Percentiles rank a stretch among this genome's conserved stretches.
These are phyloP conservation scores for Chrysanthemum lavandulifolium DNA, from an alignment of 129 eudicot species.

Conservation along the genomic window DNA sequence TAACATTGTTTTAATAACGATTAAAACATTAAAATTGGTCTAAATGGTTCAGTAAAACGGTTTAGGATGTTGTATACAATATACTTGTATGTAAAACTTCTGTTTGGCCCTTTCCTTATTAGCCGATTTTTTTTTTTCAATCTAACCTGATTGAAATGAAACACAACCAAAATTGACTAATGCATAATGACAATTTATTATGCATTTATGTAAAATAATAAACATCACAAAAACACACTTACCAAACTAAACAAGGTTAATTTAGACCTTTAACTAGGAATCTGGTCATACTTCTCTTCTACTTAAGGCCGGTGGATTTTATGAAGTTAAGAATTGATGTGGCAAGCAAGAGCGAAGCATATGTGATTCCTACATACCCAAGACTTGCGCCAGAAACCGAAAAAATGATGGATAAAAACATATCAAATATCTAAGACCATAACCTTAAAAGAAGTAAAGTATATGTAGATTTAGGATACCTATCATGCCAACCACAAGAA, in stretches of 20 bases:
- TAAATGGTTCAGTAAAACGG: background rate
- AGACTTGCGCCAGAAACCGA: too few species aligned
- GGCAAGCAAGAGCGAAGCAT: too few species aligned
- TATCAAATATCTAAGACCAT: too few species aligned
- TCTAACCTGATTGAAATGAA: background rate
- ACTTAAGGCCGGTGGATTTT: conserved; percentile 83
- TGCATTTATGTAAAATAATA: background rate
- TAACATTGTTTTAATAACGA: too few species aligned
- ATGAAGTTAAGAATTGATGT: too few species aligned
- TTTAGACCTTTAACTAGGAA: conserved; percentile 92
- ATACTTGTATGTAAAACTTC: background rate
- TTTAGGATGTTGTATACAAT: background rate
- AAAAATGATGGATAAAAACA: too few species aligned
- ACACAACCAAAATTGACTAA: background rate
- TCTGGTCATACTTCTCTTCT: conserved; percentile 87
- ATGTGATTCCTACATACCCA: too few species aligned
- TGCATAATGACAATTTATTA: background rate
- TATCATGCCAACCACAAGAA: conserved; percentile 51
- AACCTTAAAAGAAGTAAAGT: too few species aligned
- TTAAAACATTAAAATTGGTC: background rate
- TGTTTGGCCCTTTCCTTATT: background rate
- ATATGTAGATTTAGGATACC: conserved; percentile 32
- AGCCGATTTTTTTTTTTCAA: background rate
- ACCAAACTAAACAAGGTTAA: conserved; percentile 94
- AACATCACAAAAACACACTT: conserved; percentile 29